Conservation (phyloP, 2,329 filamentous ascomycete genomes). For the Penicillium crustosum region DNA sequence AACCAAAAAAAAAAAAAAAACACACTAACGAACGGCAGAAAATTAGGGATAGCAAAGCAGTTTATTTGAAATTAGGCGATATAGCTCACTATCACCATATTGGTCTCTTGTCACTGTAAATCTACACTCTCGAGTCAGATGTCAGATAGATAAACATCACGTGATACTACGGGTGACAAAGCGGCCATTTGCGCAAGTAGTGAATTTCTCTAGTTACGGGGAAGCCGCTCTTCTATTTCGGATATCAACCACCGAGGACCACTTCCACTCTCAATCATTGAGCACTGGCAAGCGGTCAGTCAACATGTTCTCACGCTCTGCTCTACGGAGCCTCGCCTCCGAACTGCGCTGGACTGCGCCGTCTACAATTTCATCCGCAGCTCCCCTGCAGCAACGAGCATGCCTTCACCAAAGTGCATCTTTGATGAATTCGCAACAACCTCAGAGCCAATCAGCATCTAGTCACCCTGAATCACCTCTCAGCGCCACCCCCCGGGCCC, state of each 20-base stretch:
- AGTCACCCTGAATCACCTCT: conserved; percentile 32
- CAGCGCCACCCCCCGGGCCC: conserved; percentile 28
- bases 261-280: conserved; percentile 15
- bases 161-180: conserved; percentile 30
- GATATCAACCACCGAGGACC: conserved; percentile 13
- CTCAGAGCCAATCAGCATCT: conserved; percentile 33
- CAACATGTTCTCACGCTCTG: conserved; percentile 41
- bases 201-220: conserved; percentile 36
- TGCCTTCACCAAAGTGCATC: conserved; percentile 43
- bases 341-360: conserved; percentile 28
- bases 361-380: conserved; percentile 22
- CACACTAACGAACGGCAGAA: no score
- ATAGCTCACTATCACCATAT: background rate
- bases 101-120: background rate
- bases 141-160: conserved; percentile 13
- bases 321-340: conserved; percentile 32
- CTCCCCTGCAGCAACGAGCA: conserved; percentile 38
- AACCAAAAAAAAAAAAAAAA: background rate
- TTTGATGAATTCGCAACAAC: conserved; percentile 22
- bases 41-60: conserved; percentile 13
- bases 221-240: conserved; percentile 14
- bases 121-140: background rate
- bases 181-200: conserved; percentile 32
- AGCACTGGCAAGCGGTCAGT: conserved; percentile 10
- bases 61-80: conserved; percentile 8